A percentile compares a stretch with the other conserved stretches of the same genome.
Evolutionary conservation across 805 yeast species (phyloP).

Genomic region (Monosporozyma siamensis): DNA sequence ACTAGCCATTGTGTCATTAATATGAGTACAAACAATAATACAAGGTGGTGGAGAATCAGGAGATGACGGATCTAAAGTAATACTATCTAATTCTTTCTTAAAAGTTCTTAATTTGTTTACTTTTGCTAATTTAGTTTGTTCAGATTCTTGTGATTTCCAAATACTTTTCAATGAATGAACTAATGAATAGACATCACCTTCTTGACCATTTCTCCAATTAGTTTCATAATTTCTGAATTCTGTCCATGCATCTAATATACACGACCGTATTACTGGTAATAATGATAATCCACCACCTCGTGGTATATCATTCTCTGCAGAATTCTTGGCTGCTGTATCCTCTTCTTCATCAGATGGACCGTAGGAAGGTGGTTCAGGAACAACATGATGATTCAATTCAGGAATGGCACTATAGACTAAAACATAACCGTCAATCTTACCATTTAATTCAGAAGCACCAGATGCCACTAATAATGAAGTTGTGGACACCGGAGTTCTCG

Average conservation of each 20-base stretch:
- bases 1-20: conserved; percentile 46
- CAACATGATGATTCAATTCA: conserved; percentile 28
- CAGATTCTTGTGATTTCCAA: conserved; percentile 37
- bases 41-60: conserved; percentile 53
- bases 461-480: conserved; percentile 65
- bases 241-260: conserved; percentile 65
- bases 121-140: conserved; percentile 26
- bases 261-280: conserved; percentile 40
- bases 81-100: conserved; percentile 25
- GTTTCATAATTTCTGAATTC: conserved; percentile 49
- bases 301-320: background rate
- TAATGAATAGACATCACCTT: conserved; percentile 55
- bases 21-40: conserved; percentile 57
- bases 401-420: conserved; percentile 66
- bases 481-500: conserved; percentile 51
- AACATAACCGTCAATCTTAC: conserved; percentile 65
- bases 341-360: background rate
- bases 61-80: conserved; percentile 30
- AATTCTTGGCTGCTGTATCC: background rate
- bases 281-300: conserved; percentile 24
- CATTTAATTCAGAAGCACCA: conserved; percentile 71
- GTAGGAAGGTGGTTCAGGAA: conserved; percentile 46
- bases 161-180: conserved; percentile 47
- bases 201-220: conserved; percentile 55
- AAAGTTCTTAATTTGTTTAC: conserved; percentile 26